Conservation (phyloP, 768 basidiomycete genomes). For the Tylopilus rubrobrunneus region DNA sequence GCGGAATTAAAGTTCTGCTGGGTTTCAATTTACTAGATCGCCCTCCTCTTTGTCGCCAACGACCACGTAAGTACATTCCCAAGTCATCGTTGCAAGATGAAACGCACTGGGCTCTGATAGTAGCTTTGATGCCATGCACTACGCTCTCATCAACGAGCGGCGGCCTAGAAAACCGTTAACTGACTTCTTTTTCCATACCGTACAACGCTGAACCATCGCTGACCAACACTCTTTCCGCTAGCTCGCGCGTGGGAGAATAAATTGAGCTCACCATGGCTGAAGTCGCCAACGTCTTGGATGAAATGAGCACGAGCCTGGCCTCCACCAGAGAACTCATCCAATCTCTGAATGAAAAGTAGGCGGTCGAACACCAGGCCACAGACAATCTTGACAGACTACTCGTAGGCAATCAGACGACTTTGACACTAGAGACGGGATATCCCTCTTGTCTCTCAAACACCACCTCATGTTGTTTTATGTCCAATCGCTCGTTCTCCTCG, state of each 20-base stretch:
- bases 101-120: slow-evolving; percentile 70
- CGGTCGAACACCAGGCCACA: not conserved
- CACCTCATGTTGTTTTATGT: slow-evolving; percentile 81
- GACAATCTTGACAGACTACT: slow-evolving; percentile 12
- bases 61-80: not conserved
- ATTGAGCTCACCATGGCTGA: not conserved
- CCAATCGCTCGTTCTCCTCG: slow-evolving; percentile 73
- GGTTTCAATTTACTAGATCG: no score
- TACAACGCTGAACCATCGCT: not conserved
- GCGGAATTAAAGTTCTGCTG: no score
- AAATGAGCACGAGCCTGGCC: slow-evolving; percentile 61
- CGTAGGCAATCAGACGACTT: slow-evolving; percentile 35
- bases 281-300: slow-evolving; percentile 36
- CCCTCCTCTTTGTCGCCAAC: no score
- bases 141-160: slow-evolving; percentile 43
- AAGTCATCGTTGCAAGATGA: slow-evolving; percentile 34
- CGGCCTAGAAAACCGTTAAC: slow-evolving; percentile 68
- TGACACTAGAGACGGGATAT: slow-evolving; percentile 77
- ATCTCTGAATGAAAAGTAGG: slow-evolving; percentile 53
- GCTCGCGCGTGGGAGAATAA: no score
- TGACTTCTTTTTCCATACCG: slow-evolving; percentile 31
- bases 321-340: slow-evolving; percentile 57
- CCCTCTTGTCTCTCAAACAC: slow-evolving; percentile 85
- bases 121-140: slow-evolving; percentile 46
- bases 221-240: no score